Base-by-base conservation (phyloP, 495 filamentous ascomycete species). In the Aspergillus coremiiformis region DNA sequence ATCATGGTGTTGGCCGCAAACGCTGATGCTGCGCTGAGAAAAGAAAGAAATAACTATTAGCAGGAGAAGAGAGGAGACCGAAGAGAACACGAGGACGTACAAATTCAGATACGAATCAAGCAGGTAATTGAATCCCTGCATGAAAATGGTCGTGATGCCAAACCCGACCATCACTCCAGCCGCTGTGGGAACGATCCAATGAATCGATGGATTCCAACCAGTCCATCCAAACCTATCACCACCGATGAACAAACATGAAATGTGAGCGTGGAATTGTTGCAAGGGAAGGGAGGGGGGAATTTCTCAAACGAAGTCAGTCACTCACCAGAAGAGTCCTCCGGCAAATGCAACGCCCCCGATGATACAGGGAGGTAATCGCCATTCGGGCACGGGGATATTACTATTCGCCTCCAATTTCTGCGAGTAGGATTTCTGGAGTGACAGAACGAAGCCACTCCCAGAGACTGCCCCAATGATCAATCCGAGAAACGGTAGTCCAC, bases 1-100 rank as follows among this genome's bases (percentile, higher is more conserved):
- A 92, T 72, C 70, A 94, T 88, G 0, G 88, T 91, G 66, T 93
- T 94, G 23, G 82, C 89, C 4, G 89, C 89, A 51, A 93, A 87
- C 21, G 88, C 87, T 3, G 87, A 90, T 26, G 87, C 87, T 23
- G 89, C 88, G 56, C 76, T 81, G 49, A 39, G 21, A 12, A 35
- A n/a, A n/a, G 10, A 12, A 8, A 32, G 11, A 32, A 9, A 32
- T 32, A 32, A 7, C 32, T 9, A 19, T 51, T 52, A 27, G 54
- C 47, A 44, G 21, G 21, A 11, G 9, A 39, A 19, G 4, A 5
- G 5, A 35, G 1, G 17, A n/a, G 3, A 41, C 22, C 17, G 1
- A 45, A 19, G 5, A 12, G 21, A 15, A 78, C 61, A 17, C 47
- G 24, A n/a, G 46, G 8, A 72, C 78, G 63, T 73, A 84, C 78